Evolutionary conservation across 2,329 filamentous ascomycete genomes (phyloP).

Genomic region (Pezicula neosporulosa): DNA sequence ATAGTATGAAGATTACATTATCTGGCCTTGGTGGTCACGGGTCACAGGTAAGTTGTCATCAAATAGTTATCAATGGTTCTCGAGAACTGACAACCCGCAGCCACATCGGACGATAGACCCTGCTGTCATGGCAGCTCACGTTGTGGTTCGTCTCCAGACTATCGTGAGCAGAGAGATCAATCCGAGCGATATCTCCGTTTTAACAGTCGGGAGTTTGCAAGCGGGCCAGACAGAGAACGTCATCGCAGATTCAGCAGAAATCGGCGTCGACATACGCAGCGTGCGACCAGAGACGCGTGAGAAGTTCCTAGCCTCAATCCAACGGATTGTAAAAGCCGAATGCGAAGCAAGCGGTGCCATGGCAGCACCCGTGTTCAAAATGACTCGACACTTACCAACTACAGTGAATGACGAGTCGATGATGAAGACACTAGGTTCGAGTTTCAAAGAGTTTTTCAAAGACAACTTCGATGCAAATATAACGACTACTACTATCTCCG

Average conservation of each 20-base stretch:
- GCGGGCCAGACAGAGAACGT: slow-evolving; percentile 59
- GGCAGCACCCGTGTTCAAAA: slow-evolving; percentile 1
- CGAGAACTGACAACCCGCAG: too few relatives aligned
- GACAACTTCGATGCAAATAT: slow-evolving; percentile 2
- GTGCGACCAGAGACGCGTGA: slow-evolving; percentile 39
- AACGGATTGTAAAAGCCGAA: slow-evolving; percentile 55
- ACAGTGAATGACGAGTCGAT: slow-evolving; percentile 3
- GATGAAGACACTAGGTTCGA: neutral
- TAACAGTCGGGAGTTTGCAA: slow-evolving; percentile 56
- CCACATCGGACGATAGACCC: slow-evolving; percentile 56
- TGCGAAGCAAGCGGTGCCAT: slow-evolving; percentile 19
- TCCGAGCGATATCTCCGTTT: slow-evolving; percentile 49
- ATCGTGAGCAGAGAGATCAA: slow-evolving; percentile 53
- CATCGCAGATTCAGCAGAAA: slow-evolving; percentile 49
- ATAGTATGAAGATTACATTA: slow-evolving; percentile 48
- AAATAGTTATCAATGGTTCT: too few relatives aligned
- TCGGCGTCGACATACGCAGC: slow-evolving; percentile 52
- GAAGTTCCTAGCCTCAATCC: slow-evolving; percentile 27
- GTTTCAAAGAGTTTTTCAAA: neutral
- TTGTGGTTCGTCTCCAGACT: slow-evolving; percentile 55
- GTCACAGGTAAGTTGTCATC: too few relatives aligned
- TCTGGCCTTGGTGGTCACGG: slow-evolving; percentile 57
- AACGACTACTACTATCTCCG: neutral
- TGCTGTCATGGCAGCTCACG: slow-evolving; percentile 51
- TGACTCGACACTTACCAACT: slow-evolving; percentile 1